Conservation (phyloP, 305 asterid genomes). For the Solanum aculeatissimum region DNA sequence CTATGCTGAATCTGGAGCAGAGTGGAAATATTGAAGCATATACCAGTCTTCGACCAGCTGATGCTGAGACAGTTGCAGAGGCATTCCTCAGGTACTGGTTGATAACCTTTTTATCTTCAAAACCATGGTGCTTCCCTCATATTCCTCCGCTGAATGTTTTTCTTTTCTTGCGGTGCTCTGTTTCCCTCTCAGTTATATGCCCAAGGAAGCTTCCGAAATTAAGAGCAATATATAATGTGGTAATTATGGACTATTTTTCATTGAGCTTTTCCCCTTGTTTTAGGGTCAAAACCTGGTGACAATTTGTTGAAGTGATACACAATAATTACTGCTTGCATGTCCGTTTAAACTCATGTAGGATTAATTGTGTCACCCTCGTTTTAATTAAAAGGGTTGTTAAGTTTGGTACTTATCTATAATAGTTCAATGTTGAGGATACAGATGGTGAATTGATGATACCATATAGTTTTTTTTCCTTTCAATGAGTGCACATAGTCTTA, state of each 20-base stretch:
- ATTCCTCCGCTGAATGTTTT: not conserved
- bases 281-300: not conserved
- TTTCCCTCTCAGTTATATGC: conserved; percentile 86
- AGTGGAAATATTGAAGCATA: conserved; percentile 39
- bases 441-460: not conserved
- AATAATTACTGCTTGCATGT: not conserved
- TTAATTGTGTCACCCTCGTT: not conserved
- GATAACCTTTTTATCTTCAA: not conserved
- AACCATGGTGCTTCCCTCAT: not conserved
- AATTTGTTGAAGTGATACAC: not conserved
- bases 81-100: conserved; percentile 60
- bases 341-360: not conserved
- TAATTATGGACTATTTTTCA: conserved; percentile 19
- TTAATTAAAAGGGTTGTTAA: not conserved
- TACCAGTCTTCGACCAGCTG: conserved; percentile 47
- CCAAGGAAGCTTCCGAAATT: conserved; percentile 92
- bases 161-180: conserved; percentile 52
- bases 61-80: conserved; percentile 80
- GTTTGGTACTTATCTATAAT: not conserved
- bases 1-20: conserved; percentile 42
- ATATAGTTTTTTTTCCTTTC: not conserved
- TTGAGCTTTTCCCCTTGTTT: not conserved
- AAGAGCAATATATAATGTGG: conserved; percentile 74
- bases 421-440: not conserved
- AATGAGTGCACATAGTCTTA: not conserved